These are phyloP conservation scores for Epichloe bromicola DNA, from an alignment of 2,329 filamentous ascomycete genomes.

Conservation along the genomic window DNA sequence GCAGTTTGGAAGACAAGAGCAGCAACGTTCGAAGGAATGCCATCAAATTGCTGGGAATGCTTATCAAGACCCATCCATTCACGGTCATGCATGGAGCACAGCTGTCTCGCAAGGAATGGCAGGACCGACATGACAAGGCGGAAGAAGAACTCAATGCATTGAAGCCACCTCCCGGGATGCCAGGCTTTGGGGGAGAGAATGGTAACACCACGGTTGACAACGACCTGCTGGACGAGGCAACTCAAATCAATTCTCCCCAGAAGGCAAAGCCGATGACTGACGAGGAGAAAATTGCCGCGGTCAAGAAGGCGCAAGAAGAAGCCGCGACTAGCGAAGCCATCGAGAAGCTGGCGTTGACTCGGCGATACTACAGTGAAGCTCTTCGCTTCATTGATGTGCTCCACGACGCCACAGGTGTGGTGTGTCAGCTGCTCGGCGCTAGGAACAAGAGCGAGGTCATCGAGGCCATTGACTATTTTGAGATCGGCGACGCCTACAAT, in stretches of 20 bases:
- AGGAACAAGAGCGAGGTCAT: conserved; percentile 98
- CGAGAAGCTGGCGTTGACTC: conserved; percentile 73
- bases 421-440: conserved; percentile 81
- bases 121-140: conserved; percentile 64
- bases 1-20: conserved; percentile 93
- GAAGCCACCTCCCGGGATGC: conserved; percentile 66
- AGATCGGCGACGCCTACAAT: conserved; percentile 89
- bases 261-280: conserved; percentile 60
- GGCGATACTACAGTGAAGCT: conserved; percentile 86
- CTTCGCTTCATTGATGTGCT: conserved; percentile 87
- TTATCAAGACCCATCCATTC: conserved; percentile 92
- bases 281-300: conserved; percentile 58
- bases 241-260: conserved; percentile 58
- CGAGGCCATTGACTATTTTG: conserved; percentile 97
- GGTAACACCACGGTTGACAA: conserved; percentile 61
- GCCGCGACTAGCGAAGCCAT: conserved; percentile 82
- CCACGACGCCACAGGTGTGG: conserved; percentile 64
- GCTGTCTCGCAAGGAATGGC: conserved; percentile 77
- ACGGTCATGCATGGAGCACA: conserved; percentile 82
- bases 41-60: conserved; percentile 75
- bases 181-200: conserved; percentile 43
- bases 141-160: conserved; percentile 71
- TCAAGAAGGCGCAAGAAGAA: conserved; percentile 73
- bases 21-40: conserved; percentile 93
- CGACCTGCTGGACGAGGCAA: conserved; percentile 75